A percentile compares a stretch with the other conserved stretches of the same genome.
phyloP scores from a whole-genome alignment of 768 basidiomycete species.

The Tremella fuciformis region DNA sequence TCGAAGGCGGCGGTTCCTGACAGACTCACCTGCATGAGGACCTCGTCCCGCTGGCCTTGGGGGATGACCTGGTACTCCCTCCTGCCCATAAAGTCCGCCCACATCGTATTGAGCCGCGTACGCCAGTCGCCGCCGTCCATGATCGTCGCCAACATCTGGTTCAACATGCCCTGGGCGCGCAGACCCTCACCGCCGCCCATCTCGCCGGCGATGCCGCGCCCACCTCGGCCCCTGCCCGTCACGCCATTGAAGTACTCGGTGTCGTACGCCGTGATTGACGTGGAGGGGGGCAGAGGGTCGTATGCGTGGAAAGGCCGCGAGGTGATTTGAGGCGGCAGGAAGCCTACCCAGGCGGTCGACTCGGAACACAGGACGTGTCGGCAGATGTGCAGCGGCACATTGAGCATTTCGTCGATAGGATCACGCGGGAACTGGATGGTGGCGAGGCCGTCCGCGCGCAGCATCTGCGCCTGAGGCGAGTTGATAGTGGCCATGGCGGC shows the following conservation, averaged over 20 bases:
- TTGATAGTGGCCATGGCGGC: slow-evolving; percentile 53
- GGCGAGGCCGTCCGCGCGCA: slow-evolving; percentile 41
- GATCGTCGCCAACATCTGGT: slow-evolving; percentile 13
- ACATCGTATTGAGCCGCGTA: slow-evolving; percentile 18
- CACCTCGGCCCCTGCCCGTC: neutral
- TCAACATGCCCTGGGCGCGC: slow-evolving; percentile 29
- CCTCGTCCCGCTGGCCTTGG: slow-evolving; percentile 30
- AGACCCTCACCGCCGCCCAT: slow-evolving; percentile 4
- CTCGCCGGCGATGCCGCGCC: slow-evolving; percentile 12
- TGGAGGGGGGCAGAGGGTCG: slow-evolving; percentile 79
- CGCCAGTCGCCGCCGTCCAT: slow-evolving; percentile 25
- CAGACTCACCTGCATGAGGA: slow-evolving; percentile 39
- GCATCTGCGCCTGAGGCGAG: slow-evolving; percentile 24
- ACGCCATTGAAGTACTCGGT: slow-evolving; percentile 63
- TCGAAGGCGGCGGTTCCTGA: no score
- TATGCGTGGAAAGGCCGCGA: slow-evolving; percentile 65
- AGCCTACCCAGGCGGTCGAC: slow-evolving; percentile 62
- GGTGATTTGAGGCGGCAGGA: slow-evolving; percentile 64
- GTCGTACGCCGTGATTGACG: slow-evolving; percentile 63
- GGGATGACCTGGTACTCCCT: slow-evolving; percentile 21
- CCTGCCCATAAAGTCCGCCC: slow-evolving; percentile 20
- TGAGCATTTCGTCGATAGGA: slow-evolving; percentile 30
- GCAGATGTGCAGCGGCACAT: slow-evolving; percentile 39
- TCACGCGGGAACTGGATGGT: slow-evolving; percentile 29
- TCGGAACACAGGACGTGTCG: slow-evolving; percentile 73